Conservation (phyloP, 768 basidiomycete species). For the Xerocomellus intermedius region DNA sequence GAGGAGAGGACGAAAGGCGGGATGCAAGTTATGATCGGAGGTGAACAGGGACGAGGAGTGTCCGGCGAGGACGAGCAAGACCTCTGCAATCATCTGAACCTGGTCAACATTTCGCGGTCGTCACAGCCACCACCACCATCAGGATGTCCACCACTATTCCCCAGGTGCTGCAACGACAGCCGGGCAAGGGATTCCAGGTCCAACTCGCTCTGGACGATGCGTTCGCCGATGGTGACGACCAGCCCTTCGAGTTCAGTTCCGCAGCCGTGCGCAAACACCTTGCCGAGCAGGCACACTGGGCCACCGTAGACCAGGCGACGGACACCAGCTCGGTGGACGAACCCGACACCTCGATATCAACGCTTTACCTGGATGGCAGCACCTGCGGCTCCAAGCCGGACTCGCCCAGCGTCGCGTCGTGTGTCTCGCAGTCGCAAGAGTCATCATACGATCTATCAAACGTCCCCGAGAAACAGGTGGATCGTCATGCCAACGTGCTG, state of each 20-base stretch:
- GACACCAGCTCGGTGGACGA: conserved; percentile 35
- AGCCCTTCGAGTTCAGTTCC: conserved; percentile 53
- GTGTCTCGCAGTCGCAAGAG: conserved; percentile 22
- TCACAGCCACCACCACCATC: conserved; percentile 9
- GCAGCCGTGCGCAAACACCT: conserved; percentile 63
- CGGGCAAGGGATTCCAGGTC: conserved; percentile 23
- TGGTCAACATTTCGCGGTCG: neutral
- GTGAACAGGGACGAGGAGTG: conserved; percentile 85
- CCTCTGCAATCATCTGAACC: conserved; percentile 76
- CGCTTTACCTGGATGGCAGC: conserved; percentile 50
- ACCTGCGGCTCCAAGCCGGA: conserved; percentile 15
- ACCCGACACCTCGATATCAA: conserved; percentile 53
- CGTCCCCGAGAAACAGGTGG: conserved; percentile 5
- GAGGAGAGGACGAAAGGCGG: conserved; percentile 66
- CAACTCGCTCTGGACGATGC: conserved; percentile 62
- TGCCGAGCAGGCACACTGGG: conserved; percentile 45
- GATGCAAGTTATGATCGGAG: conserved; percentile 53
- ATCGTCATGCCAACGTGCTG: neutral
- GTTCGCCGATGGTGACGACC: conserved; percentile 57
- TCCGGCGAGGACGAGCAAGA: conserved; percentile 82
- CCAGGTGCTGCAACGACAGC: conserved; percentile 21
- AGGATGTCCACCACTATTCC: conserved; percentile 16
- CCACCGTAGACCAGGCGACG: conserved; percentile 24
- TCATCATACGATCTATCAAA: conserved; percentile 19
- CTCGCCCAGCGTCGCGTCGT: conserved; percentile 14